Evolutionary conservation across 345 rosid genomes (phyloP), one percentile per base, ranked within the genome.

Genomic region (Citrus hindsii): DNA sequence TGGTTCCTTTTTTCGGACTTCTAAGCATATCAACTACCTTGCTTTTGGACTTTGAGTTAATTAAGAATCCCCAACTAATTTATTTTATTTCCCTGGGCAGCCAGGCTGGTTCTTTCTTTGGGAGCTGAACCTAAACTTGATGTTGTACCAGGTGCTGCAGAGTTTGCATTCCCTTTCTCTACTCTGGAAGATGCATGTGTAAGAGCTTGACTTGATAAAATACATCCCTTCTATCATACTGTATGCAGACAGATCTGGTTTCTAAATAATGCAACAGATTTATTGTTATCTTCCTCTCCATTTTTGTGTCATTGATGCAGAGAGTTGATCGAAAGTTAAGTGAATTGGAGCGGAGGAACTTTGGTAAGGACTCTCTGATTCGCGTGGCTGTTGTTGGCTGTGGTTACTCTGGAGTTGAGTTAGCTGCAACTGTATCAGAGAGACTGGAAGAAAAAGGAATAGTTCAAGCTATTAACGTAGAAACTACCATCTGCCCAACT

Each of bases 101-200:
- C 88, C 87, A 93, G 98, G 99, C 82, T 95, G 97, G 99, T 95
- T 87, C 97, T 95, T 91, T 94, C 98, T 88, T 87, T 95, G 87
- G 99, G 99, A 65, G 93, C 99, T 90, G 94, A 91, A 89, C 62
- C 94, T 59, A 93, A 88, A 77, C 93, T 93, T 72, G 97, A 93
- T 83, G 78, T 86, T 84, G 88, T 91, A 70, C 97, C 98, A 1
- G 99, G 99, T 48, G 98, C 99, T 78, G 86, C 82, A 82, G 95
- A 93, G 82, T 92, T 80, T 89, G 98, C 99, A 67, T 82, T 92
- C 75, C 96, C 98, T 55, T 95, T 95, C 76, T 92, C 93, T 80
- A 91, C 94, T 35, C 85, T 92, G 61, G 95, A 92, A 79, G 98
- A 93, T 87, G 95, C 98, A 84, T 64, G 42, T 82, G 98, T 95